phyloP scores from a whole-genome alignment of 495 filamentous ascomycete genomes.

The Aspergillus wentii region DNA sequence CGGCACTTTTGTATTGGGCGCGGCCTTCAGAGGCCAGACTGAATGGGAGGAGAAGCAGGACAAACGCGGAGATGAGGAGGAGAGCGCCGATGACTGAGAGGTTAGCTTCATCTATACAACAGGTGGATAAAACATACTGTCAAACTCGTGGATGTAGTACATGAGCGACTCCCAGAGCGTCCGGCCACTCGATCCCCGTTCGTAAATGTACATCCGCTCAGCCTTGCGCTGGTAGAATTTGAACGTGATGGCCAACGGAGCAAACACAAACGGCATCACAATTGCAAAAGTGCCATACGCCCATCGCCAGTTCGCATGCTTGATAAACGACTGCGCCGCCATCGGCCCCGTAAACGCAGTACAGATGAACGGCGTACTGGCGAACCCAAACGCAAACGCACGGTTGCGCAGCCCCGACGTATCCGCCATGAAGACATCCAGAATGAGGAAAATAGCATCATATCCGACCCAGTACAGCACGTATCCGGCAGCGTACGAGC shows the following conservation, averaged over 20 bases:
- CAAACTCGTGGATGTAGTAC: slow-evolving; percentile 58
- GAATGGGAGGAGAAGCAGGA: slow-evolving; percentile 62
- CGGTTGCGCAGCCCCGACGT: slow-evolving; percentile 58
- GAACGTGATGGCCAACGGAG: slow-evolving; percentile 47
- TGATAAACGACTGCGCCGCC: slow-evolving; percentile 37
- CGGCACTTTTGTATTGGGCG: slow-evolving; percentile 44
- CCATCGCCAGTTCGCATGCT: slow-evolving; percentile 56
- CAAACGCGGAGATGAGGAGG: slow-evolving; percentile 53
- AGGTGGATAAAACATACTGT: slow-evolving; percentile 24
- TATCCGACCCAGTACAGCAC: slow-evolving; percentile 54
- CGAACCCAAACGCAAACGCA: slow-evolving; percentile 55
- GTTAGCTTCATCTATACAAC: background rate
- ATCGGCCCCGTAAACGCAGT: slow-evolving; percentile 41
- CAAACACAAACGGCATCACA: slow-evolving; percentile 45
- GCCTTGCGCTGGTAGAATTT: slow-evolving; percentile 57
- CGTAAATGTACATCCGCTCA: slow-evolving; percentile 31
- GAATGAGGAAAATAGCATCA: slow-evolving; percentile 51
- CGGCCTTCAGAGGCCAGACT: slow-evolving; percentile 43
- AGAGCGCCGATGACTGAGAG: slow-evolving; percentile 48
- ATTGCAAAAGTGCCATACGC: slow-evolving; percentile 59
- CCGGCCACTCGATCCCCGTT: slow-evolving; percentile 32
- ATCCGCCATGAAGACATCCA: slow-evolving; percentile 61
- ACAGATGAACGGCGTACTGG: slow-evolving; percentile 50
- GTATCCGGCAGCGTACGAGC: slow-evolving; percentile 44
- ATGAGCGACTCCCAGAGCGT: slow-evolving; percentile 41